Evolutionary conservation across 192 early-diverging fungal genomes (phyloP), one percentile per base, ranked within the genome.

Genomic region (Coemansia sp.): DNA sequence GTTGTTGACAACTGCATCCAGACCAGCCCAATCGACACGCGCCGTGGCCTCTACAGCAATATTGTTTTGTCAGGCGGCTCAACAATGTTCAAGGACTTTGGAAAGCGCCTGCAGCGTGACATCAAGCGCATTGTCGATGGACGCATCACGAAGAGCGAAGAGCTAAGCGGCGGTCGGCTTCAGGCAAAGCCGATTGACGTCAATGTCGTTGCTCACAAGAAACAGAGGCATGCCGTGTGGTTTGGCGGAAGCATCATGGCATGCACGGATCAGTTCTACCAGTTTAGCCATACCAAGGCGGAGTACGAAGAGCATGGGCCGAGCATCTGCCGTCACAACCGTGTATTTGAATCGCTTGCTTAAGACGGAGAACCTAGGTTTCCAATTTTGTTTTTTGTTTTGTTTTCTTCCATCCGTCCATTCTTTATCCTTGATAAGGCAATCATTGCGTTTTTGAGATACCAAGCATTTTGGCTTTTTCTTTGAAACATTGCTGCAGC

Each of bases 161-260:
- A 86, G 45, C 82, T 92, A 38, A 91, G 87, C 75, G 88, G 91
- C 53, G 84, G 89, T 54, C 70, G 82, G 61, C 76, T 89, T 34
- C 84, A 90, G 81, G 86, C 91, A 17, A 90, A 85, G 49, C 87
- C 88, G 33, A 93, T 99, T 71, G 95, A 97, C 33, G 97, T 99
- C 50, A 97, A 95, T 67, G 97, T 99, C 42, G 85, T 99, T 35
- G 88, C 89, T n/a, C 95, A 99, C 88, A 95, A 95, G 88, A 95
- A 93, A 80, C 97, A 99, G 77, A 88, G 97, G 49, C 92, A 99
- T 69, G 97, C 97, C n/a, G 97, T 99, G 20, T 99, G 97, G 97
- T 97, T 92, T 74, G 97, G 97, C 66, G 97, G 95, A 62, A 95
- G 92, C 81, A 85, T 97, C 66, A 83, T 99, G 74, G 94, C 93